Evolutionary conservation across 1,139 yeast genomes (phyloP).

Genomic region (Sugiyamaella pinicola): DNA sequence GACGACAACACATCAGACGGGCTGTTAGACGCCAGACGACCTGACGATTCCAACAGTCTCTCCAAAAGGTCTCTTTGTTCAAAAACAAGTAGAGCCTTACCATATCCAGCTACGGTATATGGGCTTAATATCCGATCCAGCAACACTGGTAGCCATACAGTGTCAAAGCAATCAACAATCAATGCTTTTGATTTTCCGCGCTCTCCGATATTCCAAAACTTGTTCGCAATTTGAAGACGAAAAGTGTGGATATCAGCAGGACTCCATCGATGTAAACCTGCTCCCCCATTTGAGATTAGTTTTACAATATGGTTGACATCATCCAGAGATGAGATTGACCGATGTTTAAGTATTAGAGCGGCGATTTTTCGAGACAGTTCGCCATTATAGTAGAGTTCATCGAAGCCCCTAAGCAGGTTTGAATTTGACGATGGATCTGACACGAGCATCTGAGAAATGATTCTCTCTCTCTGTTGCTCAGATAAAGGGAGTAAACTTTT

Average conservation of each 20-base stretch:
- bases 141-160: constrained; percentile 31
- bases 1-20: constrained; percentile 3
- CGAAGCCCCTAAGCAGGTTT: constrained; percentile 27
- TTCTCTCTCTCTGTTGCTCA: constrained; percentile 17
- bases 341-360: constrained; percentile 29
- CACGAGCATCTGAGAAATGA: constrained; percentile 15
- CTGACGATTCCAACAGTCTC: constrained; percentile 9
- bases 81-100: constrained; percentile 29
- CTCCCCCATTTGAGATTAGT: constrained; percentile 29
- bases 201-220: constrained; percentile 31
- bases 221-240: constrained; percentile 34
- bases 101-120: constrained; percentile 25
- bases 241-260: constrained; percentile 31
- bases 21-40: constrained; percentile 23
- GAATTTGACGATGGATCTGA: background rate
- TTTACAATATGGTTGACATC: constrained; percentile 31
- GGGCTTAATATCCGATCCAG: constrained; percentile 22
- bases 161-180: constrained; percentile 31
- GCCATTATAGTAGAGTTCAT: constrained; percentile 34
- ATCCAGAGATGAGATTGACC: constrained; percentile 18
- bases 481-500: constrained; percentile 12
- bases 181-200: constrained; percentile 27
- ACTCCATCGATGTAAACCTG: constrained; percentile 32
- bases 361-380: constrained; percentile 30
- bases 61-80: constrained; percentile 24